Base-by-base conservation (phyloP, 305 asterid species). In the Rubia balearica region DNA sequence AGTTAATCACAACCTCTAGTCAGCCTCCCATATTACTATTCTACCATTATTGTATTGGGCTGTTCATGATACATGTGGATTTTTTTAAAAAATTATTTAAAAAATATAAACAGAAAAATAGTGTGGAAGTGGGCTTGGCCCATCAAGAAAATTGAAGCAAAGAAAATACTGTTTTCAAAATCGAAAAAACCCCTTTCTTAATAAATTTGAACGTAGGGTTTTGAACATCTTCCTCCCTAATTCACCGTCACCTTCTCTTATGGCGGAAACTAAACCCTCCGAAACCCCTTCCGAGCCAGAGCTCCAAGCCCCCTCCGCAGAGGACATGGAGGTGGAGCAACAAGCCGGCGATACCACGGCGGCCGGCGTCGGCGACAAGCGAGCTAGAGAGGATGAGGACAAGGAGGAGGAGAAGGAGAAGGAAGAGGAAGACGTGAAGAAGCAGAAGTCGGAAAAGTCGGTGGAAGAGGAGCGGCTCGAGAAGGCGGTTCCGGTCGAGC, bases 311-410 rank as follows among this genome's bases (percentile, higher is more conserved):
- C 21, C 55, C 38, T 22, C 79, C 21, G 36, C 21, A 1, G 64
- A 70, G 61, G 72, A 46, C 61, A 79, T 75, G 79, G 82, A 79
- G 12, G 19, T 75, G 24, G 86, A 77, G 40, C 33, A 65, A 33
- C 76, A 51, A 49, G 68, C 57, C n/a, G 48, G 61, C 0, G 71
- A 70, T 30, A 60, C 70, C 4, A 7, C 61, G 24, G 45, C 73
- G 59, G 68, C 57, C 38, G 75, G 17, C 33, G 43, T 22, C 65
- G 71, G 41, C 13, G 43, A 59, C 10, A 82, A 77, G 82, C 80
- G 86, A 27, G 55, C 27, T 30, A 82, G 83, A 43, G 82, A 74
- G 27, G 74, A 70, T 8, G 68, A 72, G 21, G 85, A 73, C 38
- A 77, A 59, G 49, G 70, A 14, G 55, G 74, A 60, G 27, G 65